Base-by-base conservation (phyloP, 345 rosid species). In the Moricandia moricandioides region DNA sequence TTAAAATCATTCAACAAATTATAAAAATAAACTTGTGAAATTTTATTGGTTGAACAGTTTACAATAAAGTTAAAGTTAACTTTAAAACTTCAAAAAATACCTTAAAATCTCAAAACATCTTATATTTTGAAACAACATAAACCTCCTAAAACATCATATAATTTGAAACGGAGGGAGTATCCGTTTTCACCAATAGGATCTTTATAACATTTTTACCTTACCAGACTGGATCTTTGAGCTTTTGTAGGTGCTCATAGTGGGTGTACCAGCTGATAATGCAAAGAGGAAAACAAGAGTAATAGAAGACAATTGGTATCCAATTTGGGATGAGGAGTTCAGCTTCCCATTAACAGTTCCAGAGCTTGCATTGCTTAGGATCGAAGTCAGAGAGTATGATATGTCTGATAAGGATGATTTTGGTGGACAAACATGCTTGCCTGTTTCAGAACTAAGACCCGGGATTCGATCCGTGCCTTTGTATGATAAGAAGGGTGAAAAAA, bases 401-500 rank as follows among this genome's bases (percentile, higher is more conserved):
- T 89, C 92, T 0, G 96, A 91, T 37, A 87, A 85, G 64, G 94
- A 93, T 59, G 94, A 91, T 49, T 93, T 93, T 57, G 92, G 89
- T 0, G 98, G 97, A 56, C 94, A 93, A 78, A 85, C 97, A 64
- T 89, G 94, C 58, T 78, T 93, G 71, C 98, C 96, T 24, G 88
- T 91, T 43, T 61, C 84, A 18, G 98, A 93, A 70, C 17, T 91
- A 71, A 79, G 78, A 74, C 72, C 80, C 0, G 97, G 98, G 71
- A 81, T 93, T 70, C 84, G 97, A 11, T 84, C 94, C 1, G 81
- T 93, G 54, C 96, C 96, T 4, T 83, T 93, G 43, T 69, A 84
- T 31, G 82, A 88, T 62, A 83, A 71, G 27, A 87, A 83, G 65
- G 96, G 96, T 6, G 81, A 80, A 52, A 88, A 85, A 58, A 78